phyloP scores from a whole-genome alignment of 2,329 filamentous ascomycete species.

The Beauveria sp. region DNA sequence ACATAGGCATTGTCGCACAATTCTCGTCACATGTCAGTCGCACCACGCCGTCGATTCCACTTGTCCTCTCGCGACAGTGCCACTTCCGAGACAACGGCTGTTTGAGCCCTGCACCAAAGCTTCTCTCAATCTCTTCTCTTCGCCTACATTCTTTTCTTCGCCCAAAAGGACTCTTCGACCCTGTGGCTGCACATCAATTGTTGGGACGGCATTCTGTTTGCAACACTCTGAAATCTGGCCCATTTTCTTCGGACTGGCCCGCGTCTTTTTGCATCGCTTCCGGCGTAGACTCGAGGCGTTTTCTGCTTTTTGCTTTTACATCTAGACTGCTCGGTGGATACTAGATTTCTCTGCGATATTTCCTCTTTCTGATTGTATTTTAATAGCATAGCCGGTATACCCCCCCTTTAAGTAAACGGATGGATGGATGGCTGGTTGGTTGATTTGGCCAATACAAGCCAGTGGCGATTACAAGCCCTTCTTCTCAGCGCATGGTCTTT shows the following conservation, averaged over 20 bases:
- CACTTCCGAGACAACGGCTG: neutral
- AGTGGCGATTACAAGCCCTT: neutral
- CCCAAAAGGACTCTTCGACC: neutral
- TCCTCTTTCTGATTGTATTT: constrained; percentile 3
- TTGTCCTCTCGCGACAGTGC: neutral
- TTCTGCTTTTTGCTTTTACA: neutral
- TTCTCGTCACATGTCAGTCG: neutral
- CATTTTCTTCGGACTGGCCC: neutral
- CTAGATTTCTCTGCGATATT: neutral
- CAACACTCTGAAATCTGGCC: neutral
- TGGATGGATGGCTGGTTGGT: neutral
- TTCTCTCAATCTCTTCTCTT: neutral
- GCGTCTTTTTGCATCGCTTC: neutral
- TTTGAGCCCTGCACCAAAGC: neutral
- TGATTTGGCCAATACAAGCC: neutral
- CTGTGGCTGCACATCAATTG: neutral
- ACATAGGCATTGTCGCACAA: neutral
- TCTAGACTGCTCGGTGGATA: neutral
- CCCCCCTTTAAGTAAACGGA: neutral
- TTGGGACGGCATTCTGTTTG: neutral
- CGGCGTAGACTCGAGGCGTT: constrained; percentile 1
- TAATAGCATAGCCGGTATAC: constrained; percentile 6
- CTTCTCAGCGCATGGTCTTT: neutral
- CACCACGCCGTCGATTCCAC: neutral
- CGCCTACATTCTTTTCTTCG: too few relatives aligned